These are phyloP conservation scores for Quercus aquifolioides DNA, from an alignment of 306 rosid species.

Conservation along the genomic window DNA sequence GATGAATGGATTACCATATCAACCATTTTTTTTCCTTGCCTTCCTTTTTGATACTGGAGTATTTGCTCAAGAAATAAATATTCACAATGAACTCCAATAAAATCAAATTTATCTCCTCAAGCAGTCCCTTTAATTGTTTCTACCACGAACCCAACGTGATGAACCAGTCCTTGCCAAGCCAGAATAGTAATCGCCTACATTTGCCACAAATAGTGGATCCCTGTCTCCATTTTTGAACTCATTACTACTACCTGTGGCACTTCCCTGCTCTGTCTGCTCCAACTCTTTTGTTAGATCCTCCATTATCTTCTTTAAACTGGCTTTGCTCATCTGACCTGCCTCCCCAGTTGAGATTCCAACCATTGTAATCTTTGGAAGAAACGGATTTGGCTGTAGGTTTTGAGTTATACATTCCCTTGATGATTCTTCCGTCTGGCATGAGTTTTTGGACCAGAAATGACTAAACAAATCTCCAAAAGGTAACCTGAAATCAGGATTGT, in stretches of 20 bases:
- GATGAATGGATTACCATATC: not conserved
- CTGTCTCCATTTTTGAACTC: slow-evolving; percentile 57
- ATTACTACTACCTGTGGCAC: slow-evolving; percentile 22
- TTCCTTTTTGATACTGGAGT: slow-evolving; percentile 1
- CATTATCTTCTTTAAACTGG: slow-evolving; percentile 79
- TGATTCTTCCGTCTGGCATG: slow-evolving; percentile 22
- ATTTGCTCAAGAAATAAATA: not conserved
- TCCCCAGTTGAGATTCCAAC: slow-evolving; percentile 87
- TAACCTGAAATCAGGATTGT: slow-evolving; percentile 29
- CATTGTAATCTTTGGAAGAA: slow-evolving; percentile 93
- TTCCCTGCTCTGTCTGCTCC: slow-evolving; percentile 70
- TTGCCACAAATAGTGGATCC: slow-evolving; percentile 94
- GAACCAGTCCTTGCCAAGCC: slow-evolving; percentile 62
- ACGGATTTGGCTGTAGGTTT: slow-evolving; percentile 39
- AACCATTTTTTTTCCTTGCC: not conserved
- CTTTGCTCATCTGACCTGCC: slow-evolving; percentile 67
- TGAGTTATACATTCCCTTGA: slow-evolving; percentile 36
- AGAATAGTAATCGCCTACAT: slow-evolving; percentile 87
- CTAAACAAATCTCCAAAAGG: slow-evolving; percentile 62
- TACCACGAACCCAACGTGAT: slow-evolving; percentile 61
- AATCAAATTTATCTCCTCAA: slow-evolving; percentile 13
- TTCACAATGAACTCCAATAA: slow-evolving; percentile 8
- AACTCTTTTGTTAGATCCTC: slow-evolving; percentile 78
- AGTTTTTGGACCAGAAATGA: slow-evolving; percentile 36
- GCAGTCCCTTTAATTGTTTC: slow-evolving; percentile 38